These are phyloP conservation scores for Fomitopsis serialis DNA, from an alignment of 768 basidiomycete genomes.

Conservation along the genomic window DNA sequence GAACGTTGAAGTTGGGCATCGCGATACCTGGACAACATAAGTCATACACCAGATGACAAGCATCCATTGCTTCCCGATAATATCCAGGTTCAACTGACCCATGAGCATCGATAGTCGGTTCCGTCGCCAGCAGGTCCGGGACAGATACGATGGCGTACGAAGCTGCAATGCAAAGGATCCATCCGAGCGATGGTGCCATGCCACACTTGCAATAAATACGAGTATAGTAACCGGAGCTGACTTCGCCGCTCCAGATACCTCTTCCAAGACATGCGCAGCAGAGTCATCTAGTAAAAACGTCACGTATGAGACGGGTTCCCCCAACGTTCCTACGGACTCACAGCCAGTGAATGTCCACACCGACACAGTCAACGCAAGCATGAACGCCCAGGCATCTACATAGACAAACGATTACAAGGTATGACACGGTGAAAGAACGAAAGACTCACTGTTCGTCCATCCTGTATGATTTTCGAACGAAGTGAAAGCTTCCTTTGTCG, in stretches of 20 bases:
- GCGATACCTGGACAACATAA: conserved; percentile 48
- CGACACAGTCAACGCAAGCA: conserved; percentile 63
- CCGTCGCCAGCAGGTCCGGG: conserved; percentile 39
- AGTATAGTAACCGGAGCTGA: conserved; percentile 68
- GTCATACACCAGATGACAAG: conserved; percentile 65
- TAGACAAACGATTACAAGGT: not conserved
- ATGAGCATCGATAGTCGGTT: conserved; percentile 58
- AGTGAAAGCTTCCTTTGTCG: conserved; percentile 61
- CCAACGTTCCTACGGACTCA: conserved; percentile 16
- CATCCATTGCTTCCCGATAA: conserved; percentile 65
- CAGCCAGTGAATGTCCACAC: conserved; percentile 81
- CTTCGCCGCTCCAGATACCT: conserved; percentile 53
- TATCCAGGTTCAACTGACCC: conserved; percentile 64
- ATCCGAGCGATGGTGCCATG: conserved; percentile 52
- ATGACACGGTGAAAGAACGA: not conserved
- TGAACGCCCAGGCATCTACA: conserved; percentile 66
- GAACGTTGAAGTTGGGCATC: too few relatives aligned
- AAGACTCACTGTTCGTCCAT: conserved; percentile 49
- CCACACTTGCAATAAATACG: conserved; percentile 53
- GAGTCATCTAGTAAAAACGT: conserved; percentile 60
- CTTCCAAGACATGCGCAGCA: conserved; percentile 73
- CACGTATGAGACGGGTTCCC: not conserved
- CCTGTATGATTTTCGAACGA: conserved; percentile 66
- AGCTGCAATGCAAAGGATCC: conserved; percentile 54
- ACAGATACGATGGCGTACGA: conserved; percentile 60